Conservation (phyloP, 371 early-diverging fungal species). For the Apophysomyces elegans region DNA sequence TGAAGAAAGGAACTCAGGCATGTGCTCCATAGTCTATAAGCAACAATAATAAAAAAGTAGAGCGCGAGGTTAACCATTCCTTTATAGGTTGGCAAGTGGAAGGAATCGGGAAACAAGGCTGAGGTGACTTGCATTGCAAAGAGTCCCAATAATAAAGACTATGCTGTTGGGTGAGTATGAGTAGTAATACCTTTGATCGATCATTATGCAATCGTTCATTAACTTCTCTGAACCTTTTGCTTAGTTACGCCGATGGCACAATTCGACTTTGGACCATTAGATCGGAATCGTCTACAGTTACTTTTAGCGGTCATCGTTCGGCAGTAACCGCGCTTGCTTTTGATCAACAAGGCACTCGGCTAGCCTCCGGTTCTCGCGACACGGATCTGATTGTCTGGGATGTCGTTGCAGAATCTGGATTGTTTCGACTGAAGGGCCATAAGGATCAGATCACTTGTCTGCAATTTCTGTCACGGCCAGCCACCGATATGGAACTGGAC, state of each 20-base stretch:
- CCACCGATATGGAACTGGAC: conserved; percentile 22
- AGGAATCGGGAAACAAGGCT: conserved; percentile 76
- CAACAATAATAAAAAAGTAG: conserved; percentile 2
- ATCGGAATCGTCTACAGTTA: conserved; percentile 58
- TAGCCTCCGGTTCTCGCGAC: conserved; percentile 92
- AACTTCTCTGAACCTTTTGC: conserved; percentile 11
- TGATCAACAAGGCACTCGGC: conserved; percentile 75
- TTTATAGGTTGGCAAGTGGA: conserved; percentile 66
- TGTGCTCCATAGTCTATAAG: conserved; percentile 13
- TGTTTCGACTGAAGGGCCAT: conserved; percentile 91
- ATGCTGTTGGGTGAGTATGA: conserved; percentile 78
- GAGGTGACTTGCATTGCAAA: conserved; percentile 79
- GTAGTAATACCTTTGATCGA: neutral
- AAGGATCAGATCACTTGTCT: conserved; percentile 89
- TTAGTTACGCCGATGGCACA: conserved; percentile 80
- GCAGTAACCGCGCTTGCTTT: conserved; percentile 86
- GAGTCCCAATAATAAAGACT: conserved; percentile 66
- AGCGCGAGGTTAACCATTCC: too few relatives aligned
- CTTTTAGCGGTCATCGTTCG: conserved; percentile 91
- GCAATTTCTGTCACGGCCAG: conserved; percentile 47
- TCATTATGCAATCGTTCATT: conserved; percentile 25
- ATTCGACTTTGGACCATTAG: conserved; percentile 77
- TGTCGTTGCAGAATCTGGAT: conserved; percentile 86
- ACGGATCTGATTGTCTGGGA: conserved; percentile 97
- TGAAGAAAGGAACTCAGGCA: conserved; percentile 82